Conservation (phyloP, 2,329 filamentous ascomycete species). For the Colletotrichum chrysophilum region DNA sequence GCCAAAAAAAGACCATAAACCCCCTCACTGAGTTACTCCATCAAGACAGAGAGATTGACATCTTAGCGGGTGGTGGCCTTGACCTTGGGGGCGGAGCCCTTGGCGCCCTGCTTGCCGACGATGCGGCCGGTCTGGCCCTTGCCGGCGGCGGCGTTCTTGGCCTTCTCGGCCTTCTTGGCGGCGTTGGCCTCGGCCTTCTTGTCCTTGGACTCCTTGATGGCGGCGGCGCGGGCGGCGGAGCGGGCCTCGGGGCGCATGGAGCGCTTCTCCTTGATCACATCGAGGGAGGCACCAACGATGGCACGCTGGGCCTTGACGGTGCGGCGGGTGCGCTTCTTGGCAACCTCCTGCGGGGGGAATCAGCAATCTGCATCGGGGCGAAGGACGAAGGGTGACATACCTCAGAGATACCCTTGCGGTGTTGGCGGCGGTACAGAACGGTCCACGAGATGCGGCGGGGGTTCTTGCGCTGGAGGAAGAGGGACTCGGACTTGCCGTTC, state of each 20-base stretch:
- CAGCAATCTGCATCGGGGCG: slow-evolving; percentile 29
- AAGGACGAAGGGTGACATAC: slow-evolving; percentile 61
- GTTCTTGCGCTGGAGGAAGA: slow-evolving; percentile 99
- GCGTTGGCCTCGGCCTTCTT: slow-evolving; percentile 90
- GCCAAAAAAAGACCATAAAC: not conserved
- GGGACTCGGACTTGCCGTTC: slow-evolving; percentile 99
- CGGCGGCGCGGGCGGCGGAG: slow-evolving; percentile 83
- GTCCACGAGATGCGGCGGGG: slow-evolving; percentile 99
- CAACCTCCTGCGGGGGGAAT: slow-evolving; percentile 80
- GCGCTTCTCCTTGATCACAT: slow-evolving; percentile 99
- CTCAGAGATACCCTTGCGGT: slow-evolving; percentile 99
- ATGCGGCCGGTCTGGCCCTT: slow-evolving; percentile 83
- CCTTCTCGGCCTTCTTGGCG: slow-evolving; percentile 99
- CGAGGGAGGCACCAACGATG: slow-evolving; percentile 98
- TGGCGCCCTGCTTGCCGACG: slow-evolving; percentile 95
- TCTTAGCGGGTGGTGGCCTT: slow-evolving; percentile 84
- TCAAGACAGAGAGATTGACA: not conserved
- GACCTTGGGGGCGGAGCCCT: slow-evolving; percentile 87
- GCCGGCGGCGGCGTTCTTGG: slow-evolving; percentile 82
- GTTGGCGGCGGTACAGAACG: slow-evolving; percentile 95
- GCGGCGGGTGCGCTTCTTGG: slow-evolving; percentile 99
- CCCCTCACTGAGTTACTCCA: slow-evolving; percentile 9
- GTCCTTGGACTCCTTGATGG: slow-evolving; percentile 98
- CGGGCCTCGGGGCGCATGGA: slow-evolving; percentile 94
- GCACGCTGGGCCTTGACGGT: slow-evolving; percentile 98